Evolutionary conservation across 2,329 filamentous ascomycete genomes (phyloP).

Genomic region (Aureobasidium pullulans): DNA sequence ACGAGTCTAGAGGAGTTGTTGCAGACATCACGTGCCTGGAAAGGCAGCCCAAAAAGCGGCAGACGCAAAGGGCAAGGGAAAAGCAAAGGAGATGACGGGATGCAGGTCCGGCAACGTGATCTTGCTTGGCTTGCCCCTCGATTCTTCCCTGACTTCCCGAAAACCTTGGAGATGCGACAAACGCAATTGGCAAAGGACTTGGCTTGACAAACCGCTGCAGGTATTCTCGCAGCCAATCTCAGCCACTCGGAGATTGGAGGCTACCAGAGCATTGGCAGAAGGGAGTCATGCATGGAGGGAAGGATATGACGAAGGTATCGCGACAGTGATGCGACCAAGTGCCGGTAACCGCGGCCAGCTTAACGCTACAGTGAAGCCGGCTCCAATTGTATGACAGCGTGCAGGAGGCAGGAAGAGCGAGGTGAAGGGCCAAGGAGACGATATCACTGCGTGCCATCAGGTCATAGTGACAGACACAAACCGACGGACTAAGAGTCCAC

Average conservation of each 20-base stretch:
- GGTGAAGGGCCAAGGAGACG: background rate
- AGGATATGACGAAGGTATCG: background rate
- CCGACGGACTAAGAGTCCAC: background rate
- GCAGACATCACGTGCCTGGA: background rate
- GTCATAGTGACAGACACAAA: background rate
- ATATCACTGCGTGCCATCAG: background rate
- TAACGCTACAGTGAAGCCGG: background rate
- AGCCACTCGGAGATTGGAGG: conserved; percentile 8
- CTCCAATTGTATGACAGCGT: background rate
- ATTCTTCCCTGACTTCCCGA: background rate
- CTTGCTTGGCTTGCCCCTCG: background rate
- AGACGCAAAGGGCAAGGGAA: background rate
- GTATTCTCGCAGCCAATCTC: background rate
- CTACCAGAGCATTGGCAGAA: background rate
- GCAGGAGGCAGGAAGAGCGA: background rate
- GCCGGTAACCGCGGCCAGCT: conserved; percentile 2
- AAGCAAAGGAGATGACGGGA: background rate
- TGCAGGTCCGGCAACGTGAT: background rate
- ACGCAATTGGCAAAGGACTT: conserved; percentile 2
- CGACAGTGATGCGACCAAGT: background rate
- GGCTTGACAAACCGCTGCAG: conserved; percentile 8
- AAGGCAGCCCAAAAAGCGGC: background rate
- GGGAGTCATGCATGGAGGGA: background rate
- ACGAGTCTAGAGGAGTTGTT: background rate
- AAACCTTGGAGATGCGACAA: background rate